These are phyloP conservation scores for Aspergillus tanneri DNA, from an alignment of 2,329 filamentous ascomycete species.

Conservation along the genomic window DNA sequence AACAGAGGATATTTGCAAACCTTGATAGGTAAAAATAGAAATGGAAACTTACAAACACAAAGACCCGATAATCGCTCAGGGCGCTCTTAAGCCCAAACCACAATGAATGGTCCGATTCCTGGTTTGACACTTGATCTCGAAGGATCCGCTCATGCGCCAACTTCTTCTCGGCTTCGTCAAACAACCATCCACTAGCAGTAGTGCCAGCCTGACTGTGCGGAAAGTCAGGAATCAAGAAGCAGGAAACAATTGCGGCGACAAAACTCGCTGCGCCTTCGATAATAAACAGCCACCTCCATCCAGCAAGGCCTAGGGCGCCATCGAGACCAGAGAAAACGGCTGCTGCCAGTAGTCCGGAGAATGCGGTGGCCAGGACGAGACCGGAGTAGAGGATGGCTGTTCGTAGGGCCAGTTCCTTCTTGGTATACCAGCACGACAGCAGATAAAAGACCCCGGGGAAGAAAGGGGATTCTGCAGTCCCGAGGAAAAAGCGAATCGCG, in stretches of 20 bases:
- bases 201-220: no score
- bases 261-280: slow-evolving; percentile 42
- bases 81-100: slow-evolving; percentile 4
- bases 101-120: neutral
- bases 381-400: slow-evolving; percentile 49
- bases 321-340: slow-evolving; percentile 34
- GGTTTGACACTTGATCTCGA: neutral
- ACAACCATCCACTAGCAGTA: no score
- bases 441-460: slow-evolving; percentile 48
- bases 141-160: neutral
- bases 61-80: neutral
- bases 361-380: slow-evolving; percentile 40
- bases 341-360: slow-evolving; percentile 41
- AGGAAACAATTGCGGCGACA: slow-evolving; percentile 32
- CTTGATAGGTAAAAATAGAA: neutral
- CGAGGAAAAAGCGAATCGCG: slow-evolving; percentile 30
- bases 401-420: slow-evolving; percentile 55
- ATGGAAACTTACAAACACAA: neutral
- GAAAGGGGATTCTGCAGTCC: slow-evolving; percentile 60
- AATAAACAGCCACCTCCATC: slow-evolving; percentile 45
- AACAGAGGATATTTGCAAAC: neutral
- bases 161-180: neutral
- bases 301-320: slow-evolving; percentile 39
- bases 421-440: slow-evolving; percentile 60
- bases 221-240: slow-evolving; percentile 38